Base-by-base conservation (phyloP, 1,139 yeast species). In the Candida sp. region DNA sequence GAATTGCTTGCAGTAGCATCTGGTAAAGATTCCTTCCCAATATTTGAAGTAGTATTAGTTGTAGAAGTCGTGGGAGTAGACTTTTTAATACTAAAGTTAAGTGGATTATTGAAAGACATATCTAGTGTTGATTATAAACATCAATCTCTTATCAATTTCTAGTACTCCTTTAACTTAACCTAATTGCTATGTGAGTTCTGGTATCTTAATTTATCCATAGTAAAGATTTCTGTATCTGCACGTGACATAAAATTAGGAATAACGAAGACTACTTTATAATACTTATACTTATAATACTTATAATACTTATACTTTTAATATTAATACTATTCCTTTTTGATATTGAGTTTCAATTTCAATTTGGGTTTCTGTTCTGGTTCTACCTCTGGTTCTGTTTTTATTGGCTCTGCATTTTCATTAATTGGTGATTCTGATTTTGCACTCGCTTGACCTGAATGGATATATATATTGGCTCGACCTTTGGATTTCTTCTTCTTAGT, bases 11-110 rank as follows among this genome's bases (percentile, higher is more conserved):
- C 25, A 4, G 47, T 23, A 15, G 43, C 38, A 21, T 43, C 22
- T 34, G 43, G 37, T 15, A 34, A 4, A 21, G 12, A 8, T 21
- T 39, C 37, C 38, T 23, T 22, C 11, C 22, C 21, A 19, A 5
- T 11, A 21, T 4, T 15, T 21, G 29, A 63, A 0, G 59, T 55
- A 2, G 68, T 58, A 45, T 68, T 70, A 21, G 68, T 63, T 11
- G 76, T 70, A 22, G 76, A 70, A 2, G 77, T 73, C 3, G 78
- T 73, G n/a, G 78, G 68, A 2, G 68, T 60, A 5, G 77, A 56
- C 52, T 73, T 73, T 39, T 71, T 56, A 19, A 70, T 59, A 46
- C 60, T 70, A 50, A 71, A 72, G n/a, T 65, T 62, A 41, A 69
- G 57, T 41, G 61, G 67, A 45, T 58, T 66, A 47, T 61, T 66